Evolutionary conservation across 805 yeast species (phyloP).

Genomic region (Lachancea mirantina): DNA sequence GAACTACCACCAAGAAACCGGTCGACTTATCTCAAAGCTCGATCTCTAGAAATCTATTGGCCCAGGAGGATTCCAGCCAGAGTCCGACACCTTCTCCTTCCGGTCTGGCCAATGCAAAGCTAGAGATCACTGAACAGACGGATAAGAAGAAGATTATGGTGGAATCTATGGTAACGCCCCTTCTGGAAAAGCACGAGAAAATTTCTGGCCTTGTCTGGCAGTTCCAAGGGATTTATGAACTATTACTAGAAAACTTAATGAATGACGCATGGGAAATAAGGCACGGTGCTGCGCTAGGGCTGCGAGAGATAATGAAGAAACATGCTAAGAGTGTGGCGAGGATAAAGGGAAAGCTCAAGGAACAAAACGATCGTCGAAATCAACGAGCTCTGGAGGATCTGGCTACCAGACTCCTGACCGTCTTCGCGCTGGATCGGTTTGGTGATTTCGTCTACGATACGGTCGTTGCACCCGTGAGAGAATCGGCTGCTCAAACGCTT

Average conservation of each 20-base stretch:
- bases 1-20: slow-evolving; percentile 42
- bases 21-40: slow-evolving; percentile 70
- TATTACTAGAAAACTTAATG: slow-evolving; percentile 69
- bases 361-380: slow-evolving; percentile 62
- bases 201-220: slow-evolving; percentile 83
- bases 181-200: slow-evolving; percentile 61
- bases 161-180: slow-evolving; percentile 67
- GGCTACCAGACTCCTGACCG: slow-evolving; percentile 73
- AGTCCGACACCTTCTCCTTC: slow-evolving; percentile 20
- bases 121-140: slow-evolving; percentile 68
- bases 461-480: slow-evolving; percentile 97
- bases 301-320: slow-evolving; percentile 63
- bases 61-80: slow-evolving; percentile 24
- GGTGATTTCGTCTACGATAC: slow-evolving; percentile 97
- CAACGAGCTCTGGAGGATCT: slow-evolving; percentile 74
- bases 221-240: slow-evolving; percentile 85
- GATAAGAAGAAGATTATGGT: slow-evolving; percentile 78
- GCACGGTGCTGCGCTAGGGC: slow-evolving; percentile 91
- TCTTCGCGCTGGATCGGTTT: slow-evolving; percentile 88
- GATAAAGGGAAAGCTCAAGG: slow-evolving; percentile 50
- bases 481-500: slow-evolving; percentile 89
- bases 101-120: slow-evolving; percentile 32
- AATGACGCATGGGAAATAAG: slow-evolving; percentile 89
- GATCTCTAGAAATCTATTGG: slow-evolving; percentile 39
- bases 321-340: slow-evolving; percentile 88